Evolutionary conservation across 306 rosid genomes (phyloP).

Genomic region (Lathyrus tuberosus): DNA sequence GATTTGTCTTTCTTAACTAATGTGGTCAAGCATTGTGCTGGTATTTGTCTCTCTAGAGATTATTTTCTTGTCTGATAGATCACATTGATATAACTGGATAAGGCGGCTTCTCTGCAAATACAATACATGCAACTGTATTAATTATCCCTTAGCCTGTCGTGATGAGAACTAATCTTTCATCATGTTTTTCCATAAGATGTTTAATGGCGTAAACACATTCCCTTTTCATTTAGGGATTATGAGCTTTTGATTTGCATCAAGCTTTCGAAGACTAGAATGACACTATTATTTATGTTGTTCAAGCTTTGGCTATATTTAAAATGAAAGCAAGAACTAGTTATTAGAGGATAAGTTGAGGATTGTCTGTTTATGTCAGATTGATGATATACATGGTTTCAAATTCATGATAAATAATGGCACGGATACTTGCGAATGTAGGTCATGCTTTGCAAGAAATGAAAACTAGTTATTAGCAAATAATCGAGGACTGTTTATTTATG

Average conservation of each 20-base stretch:
- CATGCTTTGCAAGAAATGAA: constrained; percentile 14
- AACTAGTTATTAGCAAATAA: constrained; percentile 13
- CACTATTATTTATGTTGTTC: background rate
- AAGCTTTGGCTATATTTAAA: background rate
- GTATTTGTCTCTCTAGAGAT: constrained; percentile 9
- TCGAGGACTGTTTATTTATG: background rate
- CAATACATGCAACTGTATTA: background rate
- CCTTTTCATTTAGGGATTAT: background rate
- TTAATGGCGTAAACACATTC: background rate
- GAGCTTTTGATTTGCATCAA: constrained; percentile 42
- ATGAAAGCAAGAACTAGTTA: background rate
- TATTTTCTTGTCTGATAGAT: background rate
- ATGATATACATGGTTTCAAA: background rate
- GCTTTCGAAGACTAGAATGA: background rate
- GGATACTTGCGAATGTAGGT: background rate
- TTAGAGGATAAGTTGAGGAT: background rate
- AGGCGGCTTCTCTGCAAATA: background rate
- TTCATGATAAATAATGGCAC: constrained; percentile 7
- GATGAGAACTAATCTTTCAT: constrained; percentile 21
- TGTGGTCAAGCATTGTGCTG: background rate
- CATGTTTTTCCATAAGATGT: background rate
- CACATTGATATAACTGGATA: background rate
- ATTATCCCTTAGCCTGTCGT: background rate
- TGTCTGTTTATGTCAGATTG: constrained; percentile 12
- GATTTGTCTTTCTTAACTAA: background rate